phyloP scores from a whole-genome alignment of 2,329 filamentous ascomycete genomes.

The Ceratocystis papillata region DNA sequence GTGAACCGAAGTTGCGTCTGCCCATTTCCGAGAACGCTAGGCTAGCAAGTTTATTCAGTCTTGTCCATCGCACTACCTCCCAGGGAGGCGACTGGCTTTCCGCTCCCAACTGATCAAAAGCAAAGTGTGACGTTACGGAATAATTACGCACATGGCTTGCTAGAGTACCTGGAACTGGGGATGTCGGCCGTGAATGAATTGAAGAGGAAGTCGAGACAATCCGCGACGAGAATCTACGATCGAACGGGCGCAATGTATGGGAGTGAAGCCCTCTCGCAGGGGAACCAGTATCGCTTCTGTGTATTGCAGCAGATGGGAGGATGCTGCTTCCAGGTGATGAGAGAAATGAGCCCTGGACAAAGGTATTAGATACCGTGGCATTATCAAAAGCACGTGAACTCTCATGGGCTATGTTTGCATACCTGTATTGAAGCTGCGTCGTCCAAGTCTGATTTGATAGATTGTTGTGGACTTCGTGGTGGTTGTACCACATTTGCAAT shows the following conservation, averaged over 20 bases:
- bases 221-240: slow-evolving; percentile 84
- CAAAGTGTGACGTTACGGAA: slow-evolving; percentile 62
- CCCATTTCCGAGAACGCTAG: slow-evolving; percentile 89
- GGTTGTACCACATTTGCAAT: slow-evolving; percentile 30
- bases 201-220: slow-evolving; percentile 51
- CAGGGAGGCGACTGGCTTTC: slow-evolving; percentile 73
- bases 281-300: slow-evolving; percentile 49
- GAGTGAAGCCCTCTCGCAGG: slow-evolving; percentile 43
- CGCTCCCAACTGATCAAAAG: slow-evolving; percentile 50
- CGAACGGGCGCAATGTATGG: slow-evolving; percentile 78
- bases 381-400: background rate
- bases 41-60: slow-evolving; percentile 73
- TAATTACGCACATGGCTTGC: slow-evolving; percentile 68
- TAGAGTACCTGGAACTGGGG: slow-evolving; percentile 56
- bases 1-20: slow-evolving; percentile 81
- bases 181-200: slow-evolving; percentile 56
- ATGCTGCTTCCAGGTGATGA: slow-evolving; percentile 65
- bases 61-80: slow-evolving; percentile 96
- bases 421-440: slow-evolving; percentile 78
- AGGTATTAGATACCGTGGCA: background rate
- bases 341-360: slow-evolving; percentile 44
- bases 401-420: slow-evolving; percentile 31
- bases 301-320: slow-evolving; percentile 56
- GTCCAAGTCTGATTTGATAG: slow-evolving; percentile 62
- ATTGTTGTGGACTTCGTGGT: slow-evolving; percentile 57